Evolutionary conservation across 2,329 filamentous ascomycete species (phyloP).

Genomic region (Paraphaeosphaeria minitans): DNA sequence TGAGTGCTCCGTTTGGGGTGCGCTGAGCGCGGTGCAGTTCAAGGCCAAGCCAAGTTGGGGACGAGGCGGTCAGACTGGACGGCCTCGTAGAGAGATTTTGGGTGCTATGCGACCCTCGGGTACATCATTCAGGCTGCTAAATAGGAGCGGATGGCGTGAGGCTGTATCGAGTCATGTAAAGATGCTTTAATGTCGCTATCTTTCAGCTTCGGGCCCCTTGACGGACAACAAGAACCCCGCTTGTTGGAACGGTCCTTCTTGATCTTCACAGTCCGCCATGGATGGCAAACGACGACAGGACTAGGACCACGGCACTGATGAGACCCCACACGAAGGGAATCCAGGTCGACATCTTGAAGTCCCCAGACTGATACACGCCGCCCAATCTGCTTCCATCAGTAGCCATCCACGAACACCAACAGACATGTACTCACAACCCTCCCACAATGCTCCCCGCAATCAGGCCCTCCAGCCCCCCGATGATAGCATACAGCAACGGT

Average conservation of each 20-base stretch:
- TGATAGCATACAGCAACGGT: conserved; percentile 70
- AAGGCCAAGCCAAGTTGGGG: no score
- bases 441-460: conserved; percentile 83
- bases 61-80: background rate
- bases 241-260: no score
- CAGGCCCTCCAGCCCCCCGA: conserved; percentile 77
- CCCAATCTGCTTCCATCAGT: conserved; percentile 63
- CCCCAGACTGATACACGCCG: conserved; percentile 79
- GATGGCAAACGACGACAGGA: conserved; percentile 90
- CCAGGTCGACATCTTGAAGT: conserved; percentile 93
- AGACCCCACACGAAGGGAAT: conserved; percentile 87
- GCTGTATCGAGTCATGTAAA: background rate
- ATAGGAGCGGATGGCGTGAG: background rate
- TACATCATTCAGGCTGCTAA: background rate
- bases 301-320: conserved; percentile 80
- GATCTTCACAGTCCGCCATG: conserved; percentile 75
- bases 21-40: background rate
- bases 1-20: conserved; percentile 16
- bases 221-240: no score
- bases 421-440: conserved; percentile 65
- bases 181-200: background rate
- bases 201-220: background rate
- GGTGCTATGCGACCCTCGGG: no score
- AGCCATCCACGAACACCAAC: no score
- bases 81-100: no score